Evolutionary conservation across 2,329 filamentous ascomycete genomes (phyloP).

Genomic region (Leptosphaerulina australis): DNA sequence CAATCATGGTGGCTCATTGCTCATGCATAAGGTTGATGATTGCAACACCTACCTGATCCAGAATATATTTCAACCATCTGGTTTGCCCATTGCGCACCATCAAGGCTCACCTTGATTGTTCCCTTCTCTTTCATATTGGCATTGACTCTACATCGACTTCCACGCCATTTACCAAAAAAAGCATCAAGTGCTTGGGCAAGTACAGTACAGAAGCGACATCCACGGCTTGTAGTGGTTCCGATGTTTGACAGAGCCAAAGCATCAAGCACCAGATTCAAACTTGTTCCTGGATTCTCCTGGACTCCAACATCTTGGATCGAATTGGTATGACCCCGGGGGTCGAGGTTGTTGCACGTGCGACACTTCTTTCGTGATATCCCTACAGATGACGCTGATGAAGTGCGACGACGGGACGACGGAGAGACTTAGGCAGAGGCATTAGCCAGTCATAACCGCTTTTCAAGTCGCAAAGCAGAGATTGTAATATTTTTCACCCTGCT

Average conservation of each 20-base stretch:
- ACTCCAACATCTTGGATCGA: conserved; percentile 30
- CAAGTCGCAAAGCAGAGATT: neutral
- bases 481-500: conserved; percentile 12
- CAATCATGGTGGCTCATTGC: neutral
- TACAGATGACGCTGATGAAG: conserved; percentile 16
- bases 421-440: conserved; percentile 36
- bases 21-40: neutral
- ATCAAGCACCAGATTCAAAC: conserved; percentile 36
- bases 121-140: conserved; percentile 37
- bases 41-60: conserved; percentile 31
- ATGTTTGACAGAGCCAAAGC: conserved; percentile 29
- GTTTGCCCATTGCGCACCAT: conserved; percentile 31
- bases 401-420: conserved; percentile 26
- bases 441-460: conserved; percentile 1
- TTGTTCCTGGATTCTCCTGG: conserved; percentile 23
- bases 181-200: conserved; percentile 37
- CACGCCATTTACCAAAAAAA: conserved; percentile 38
- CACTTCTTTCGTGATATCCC: conserved; percentile 33
- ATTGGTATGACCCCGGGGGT: conserved; percentile 35
- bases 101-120: conserved; percentile 34
- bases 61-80: conserved; percentile 39
- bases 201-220: conserved; percentile 39
- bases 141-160: conserved; percentile 25
- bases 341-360: conserved; percentile 38
- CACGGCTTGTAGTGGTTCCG: conserved; percentile 22